These are phyloP conservation scores for Fusarium phyllophilum DNA, from an alignment of 2,329 filamentous ascomycete species.

Conservation along the genomic window DNA sequence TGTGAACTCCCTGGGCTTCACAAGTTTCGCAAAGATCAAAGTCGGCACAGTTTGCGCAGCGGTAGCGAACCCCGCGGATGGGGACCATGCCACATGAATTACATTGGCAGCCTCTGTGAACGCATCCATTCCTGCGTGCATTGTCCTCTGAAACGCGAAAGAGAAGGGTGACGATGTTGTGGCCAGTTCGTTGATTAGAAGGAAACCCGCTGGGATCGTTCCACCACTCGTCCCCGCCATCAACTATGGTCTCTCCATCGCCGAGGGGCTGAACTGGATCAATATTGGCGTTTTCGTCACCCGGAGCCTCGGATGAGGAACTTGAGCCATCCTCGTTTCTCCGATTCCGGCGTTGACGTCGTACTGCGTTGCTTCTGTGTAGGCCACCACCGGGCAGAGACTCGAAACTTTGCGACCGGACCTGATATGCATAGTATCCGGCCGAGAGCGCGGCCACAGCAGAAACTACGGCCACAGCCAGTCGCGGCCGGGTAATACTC, in stretches of 20 bases:
- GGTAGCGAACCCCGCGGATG: slow-evolving; percentile 91
- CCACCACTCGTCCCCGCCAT: slow-evolving; percentile 63
- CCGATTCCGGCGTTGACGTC: slow-evolving; percentile 57
- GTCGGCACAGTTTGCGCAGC: slow-evolving; percentile 94
- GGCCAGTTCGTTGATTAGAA: slow-evolving; percentile 66
- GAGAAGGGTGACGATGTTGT: slow-evolving; percentile 84
- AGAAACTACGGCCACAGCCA: slow-evolving; percentile 66
- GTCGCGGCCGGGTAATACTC: slow-evolving; percentile 63
- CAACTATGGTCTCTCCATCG: slow-evolving; percentile 53
- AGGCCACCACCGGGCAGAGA: slow-evolving; percentile 53
- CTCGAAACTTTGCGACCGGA: slow-evolving; percentile 40
- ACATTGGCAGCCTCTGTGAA: slow-evolving; percentile 92
- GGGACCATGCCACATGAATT: slow-evolving; percentile 89
- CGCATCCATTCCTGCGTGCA: slow-evolving; percentile 85
- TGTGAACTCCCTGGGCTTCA: slow-evolving; percentile 80
- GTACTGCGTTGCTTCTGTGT: slow-evolving; percentile 75
- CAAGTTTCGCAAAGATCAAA: slow-evolving; percentile 96
- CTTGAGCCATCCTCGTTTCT: slow-evolving; percentile 54
- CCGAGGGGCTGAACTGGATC: slow-evolving; percentile 45
- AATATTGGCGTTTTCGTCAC: slow-evolving; percentile 57
- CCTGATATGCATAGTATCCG: slow-evolving; percentile 67
- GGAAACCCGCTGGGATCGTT: slow-evolving; percentile 56
- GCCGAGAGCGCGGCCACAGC: slow-evolving; percentile 66
- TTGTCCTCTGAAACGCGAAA: slow-evolving; percentile 96
- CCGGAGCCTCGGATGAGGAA: slow-evolving; percentile 53